phyloP scores from a whole-genome alignment of 2,329 filamentous ascomycete genomes.

The Gliomastix tumulicola region DNA sequence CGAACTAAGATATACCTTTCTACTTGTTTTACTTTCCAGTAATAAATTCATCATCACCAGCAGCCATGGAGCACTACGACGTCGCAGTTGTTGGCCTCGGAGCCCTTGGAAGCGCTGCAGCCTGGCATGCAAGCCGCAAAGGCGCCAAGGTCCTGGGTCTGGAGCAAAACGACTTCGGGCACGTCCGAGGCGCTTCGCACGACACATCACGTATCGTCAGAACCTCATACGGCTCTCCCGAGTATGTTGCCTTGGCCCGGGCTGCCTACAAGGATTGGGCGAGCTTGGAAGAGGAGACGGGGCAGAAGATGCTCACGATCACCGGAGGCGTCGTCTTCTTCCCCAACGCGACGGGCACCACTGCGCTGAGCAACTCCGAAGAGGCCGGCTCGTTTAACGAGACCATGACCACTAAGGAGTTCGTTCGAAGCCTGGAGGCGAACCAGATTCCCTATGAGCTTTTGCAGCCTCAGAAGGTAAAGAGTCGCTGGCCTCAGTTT shows the following conservation, averaged over 20 bases:
- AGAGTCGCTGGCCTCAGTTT: conserved; percentile 12
- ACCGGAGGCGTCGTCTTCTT: conserved; percentile 15
- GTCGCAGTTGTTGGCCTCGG: conserved; percentile 7
- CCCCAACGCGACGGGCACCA: conserved; percentile 6
- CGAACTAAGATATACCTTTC: too few species aligned
- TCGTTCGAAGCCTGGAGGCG: too few species aligned
- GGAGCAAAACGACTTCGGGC: conserved; percentile 15
- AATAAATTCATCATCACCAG: too few species aligned
- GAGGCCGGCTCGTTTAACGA: too few species aligned
- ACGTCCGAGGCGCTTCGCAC: conserved; percentile 14
- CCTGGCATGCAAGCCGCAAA: conserved; percentile 9
- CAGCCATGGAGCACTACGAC: conserved; percentile 2
- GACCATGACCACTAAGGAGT: too few species aligned
- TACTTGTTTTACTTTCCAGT: too few species aligned
- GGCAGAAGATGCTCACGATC: conserved; percentile 11
- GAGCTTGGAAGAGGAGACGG: conserved; percentile 8
- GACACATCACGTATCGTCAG: conserved; percentile 14
- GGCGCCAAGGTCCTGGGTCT: conserved; percentile 13
- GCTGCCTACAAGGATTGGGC: conserved; percentile 15
- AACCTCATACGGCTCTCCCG: conserved; percentile 11
- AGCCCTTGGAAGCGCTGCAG: conserved; percentile 9
- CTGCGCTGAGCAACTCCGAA: too few species aligned
- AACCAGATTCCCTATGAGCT: conserved; percentile 11
- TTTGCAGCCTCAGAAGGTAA: conserved; percentile 7
- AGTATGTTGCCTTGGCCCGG: conserved; percentile 12